Evolutionary conservation across 371 early-diverging fungal species (phyloP).

Genomic region (Syncephalastrum racemosum): DNA sequence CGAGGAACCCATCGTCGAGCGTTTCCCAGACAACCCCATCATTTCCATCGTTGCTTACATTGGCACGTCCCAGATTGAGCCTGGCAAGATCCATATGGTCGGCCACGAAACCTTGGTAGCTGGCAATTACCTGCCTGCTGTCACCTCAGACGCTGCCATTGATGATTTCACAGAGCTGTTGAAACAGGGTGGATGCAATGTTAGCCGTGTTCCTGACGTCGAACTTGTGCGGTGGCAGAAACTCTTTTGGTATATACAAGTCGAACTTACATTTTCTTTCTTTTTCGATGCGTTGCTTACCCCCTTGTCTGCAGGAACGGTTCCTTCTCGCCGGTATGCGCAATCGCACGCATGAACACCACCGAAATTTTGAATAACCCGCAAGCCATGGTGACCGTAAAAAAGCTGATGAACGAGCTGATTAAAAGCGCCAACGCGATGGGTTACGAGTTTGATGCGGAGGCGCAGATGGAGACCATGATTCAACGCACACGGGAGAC

Average conservation of each 20-base stretch:
- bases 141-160: constrained; percentile 21
- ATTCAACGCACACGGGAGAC: constrained; percentile 46
- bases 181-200: constrained; percentile 53
- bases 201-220: constrained; percentile 55
- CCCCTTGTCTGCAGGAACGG: constrained; percentile 47
- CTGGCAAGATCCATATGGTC: constrained; percentile 59
- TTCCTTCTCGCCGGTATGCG: constrained; percentile 73
- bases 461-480: constrained; percentile 46
- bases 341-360: constrained; percentile 67
- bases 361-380: constrained; percentile 57
- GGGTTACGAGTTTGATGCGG: constrained; percentile 46
- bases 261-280: no score
- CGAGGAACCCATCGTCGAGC: constrained; percentile 61
- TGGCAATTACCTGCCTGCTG: constrained; percentile 29
- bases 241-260: constrained; percentile 64
- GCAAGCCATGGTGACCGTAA: constrained; percentile 47
- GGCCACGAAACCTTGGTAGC: constrained; percentile 33
- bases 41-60: constrained; percentile 76
- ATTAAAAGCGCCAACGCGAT: constrained; percentile 53
- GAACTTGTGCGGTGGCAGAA: constrained; percentile 82
- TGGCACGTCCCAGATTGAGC: constrained; percentile 63
- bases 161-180: constrained; percentile 42
- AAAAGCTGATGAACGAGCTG: constrained; percentile 64
- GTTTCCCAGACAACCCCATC: constrained; percentile 70
- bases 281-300: no score